These are phyloP conservation scores for Chalaropsis ovoidea DNA, from an alignment of 2,329 filamentous ascomycete species.

Conservation along the genomic window DNA sequence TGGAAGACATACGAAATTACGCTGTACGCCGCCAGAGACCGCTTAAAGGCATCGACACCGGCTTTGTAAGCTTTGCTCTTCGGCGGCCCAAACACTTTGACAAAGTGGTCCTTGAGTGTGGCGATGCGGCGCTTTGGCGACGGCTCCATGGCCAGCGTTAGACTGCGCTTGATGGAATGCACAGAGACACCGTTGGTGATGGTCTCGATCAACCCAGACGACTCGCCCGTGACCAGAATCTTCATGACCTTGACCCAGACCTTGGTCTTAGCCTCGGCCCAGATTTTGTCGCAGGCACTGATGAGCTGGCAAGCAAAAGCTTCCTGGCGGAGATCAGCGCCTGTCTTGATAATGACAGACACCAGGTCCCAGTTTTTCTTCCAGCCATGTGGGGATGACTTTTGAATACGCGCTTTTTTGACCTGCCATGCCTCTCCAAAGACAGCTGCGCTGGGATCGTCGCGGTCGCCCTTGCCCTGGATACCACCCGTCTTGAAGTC, in stretches of 20 bases:
- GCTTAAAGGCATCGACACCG: conserved; percentile 68
- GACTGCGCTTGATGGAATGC: conserved; percentile 70
- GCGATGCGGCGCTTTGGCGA: conserved; percentile 57
- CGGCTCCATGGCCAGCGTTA: conserved; percentile 55
- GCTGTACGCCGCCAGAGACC: conserved; percentile 75
- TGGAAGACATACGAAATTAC: conserved; percentile 76
- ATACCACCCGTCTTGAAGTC: conserved; percentile 79
- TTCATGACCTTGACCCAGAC: conserved; percentile 89
- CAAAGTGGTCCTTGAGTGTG: conserved; percentile 70
- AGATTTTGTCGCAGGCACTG: conserved; percentile 69
- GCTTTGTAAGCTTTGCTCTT: conserved; percentile 59
- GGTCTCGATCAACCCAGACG: conserved; percentile 74
- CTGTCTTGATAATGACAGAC: conserved; percentile 80
- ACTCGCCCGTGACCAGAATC: conserved; percentile 75
- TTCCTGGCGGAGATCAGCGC: conserved; percentile 71
- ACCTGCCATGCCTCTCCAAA: conserved; percentile 80
- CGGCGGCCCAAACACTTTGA: conserved; percentile 64
- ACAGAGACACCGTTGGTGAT: conserved; percentile 83
- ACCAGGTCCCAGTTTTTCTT: conserved; percentile 85
- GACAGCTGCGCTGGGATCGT: conserved; percentile 75
- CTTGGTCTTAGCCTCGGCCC: conserved; percentile 60
- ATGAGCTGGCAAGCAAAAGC: conserved; percentile 82
- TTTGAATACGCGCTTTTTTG: conserved; percentile 74
- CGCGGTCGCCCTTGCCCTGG: conserved; percentile 67
- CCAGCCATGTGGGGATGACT: conserved; percentile 75